Evolutionary conservation across 495 filamentous ascomycete genomes (phyloP), one percentile per base, ranked within the genome.

Genomic region (Tuber melanosporum): DNA sequence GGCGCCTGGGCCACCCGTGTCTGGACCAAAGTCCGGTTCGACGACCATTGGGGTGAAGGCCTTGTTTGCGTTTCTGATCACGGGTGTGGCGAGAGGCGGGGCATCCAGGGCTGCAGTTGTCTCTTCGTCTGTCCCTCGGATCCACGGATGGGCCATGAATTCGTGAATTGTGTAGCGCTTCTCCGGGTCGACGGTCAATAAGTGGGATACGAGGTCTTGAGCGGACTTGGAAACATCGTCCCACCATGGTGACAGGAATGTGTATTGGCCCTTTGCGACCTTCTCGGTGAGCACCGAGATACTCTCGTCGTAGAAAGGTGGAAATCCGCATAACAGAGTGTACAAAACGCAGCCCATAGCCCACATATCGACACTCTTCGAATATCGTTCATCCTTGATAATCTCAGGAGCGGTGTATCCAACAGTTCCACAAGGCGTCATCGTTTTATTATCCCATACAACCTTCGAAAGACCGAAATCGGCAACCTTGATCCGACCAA

Each of bases 331-430:
- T 41, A 99, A 90, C 7, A 99, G 87, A 0, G 95, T 99, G 85
- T 99, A 99, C 26, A 99, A 89, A 12, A 99, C 95, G 85, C 95
- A 99, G 17, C 95, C 95, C 52, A 99, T 85, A 19, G 95, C 95
- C 95, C 95, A 99, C 95, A 99, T 99, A 79, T 99, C 95, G 62
- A 99, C 95, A 81, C 93, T 94, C 87, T 98, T 99, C 10, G 95
- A 98, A 82, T 99, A 99, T 52, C 95, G 90, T 84, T 99, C 95
- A 85, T 99, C 95, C 85, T 98, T 98, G 73, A 99, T 95, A 72
- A 99, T 99, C 84, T 99, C 95, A 8, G 95, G 95, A n/a, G 95
- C 95, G 22, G 95, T 98, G 84, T 99, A 99, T 45, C 95, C 95
- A 74, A 98, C 95, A 5, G 95, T 99, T 46, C 95, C 95, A 85